Conservation (phyloP, 768 basidiomycete species). For the Cubamyces sp. region DNA sequence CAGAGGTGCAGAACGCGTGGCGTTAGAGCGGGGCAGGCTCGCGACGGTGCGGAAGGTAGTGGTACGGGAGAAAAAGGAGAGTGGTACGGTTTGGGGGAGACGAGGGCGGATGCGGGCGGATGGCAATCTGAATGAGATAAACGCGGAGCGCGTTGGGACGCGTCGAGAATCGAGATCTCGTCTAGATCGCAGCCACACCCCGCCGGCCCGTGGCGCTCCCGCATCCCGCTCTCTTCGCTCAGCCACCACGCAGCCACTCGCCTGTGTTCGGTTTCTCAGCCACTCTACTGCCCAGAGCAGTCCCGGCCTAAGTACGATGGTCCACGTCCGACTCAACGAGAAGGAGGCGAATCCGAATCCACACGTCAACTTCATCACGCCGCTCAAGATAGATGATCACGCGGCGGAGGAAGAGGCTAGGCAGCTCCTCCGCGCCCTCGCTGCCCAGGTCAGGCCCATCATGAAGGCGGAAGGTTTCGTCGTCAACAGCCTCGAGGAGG, state of each 20-base stretch:
- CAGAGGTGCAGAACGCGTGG: not conserved
- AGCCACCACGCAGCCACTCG: not conserved
- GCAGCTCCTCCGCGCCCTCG: constrained; percentile 76
- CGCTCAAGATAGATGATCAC: constrained; percentile 48
- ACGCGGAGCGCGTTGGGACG: constrained; percentile 3
- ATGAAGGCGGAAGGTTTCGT: constrained; percentile 81
- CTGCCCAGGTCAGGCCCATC: constrained; percentile 80
- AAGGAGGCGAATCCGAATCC: constrained; percentile 74
- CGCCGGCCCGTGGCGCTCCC: constrained; percentile 5
- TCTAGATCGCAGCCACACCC: not conserved
- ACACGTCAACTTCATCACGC: constrained; percentile 74
- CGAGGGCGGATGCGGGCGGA: constrained; percentile 5
- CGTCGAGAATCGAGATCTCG: constrained; percentile 10
- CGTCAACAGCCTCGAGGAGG: constrained; percentile 85
- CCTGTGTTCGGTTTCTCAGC: no score
- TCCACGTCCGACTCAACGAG: constrained; percentile 74
- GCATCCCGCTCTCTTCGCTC: not conserved
- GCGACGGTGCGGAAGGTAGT: not conserved
- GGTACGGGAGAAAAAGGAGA: not conserved
- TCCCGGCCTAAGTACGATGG: constrained; percentile 48
- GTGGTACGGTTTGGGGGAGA: constrained; percentile 7
- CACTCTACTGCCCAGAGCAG: not conserved
- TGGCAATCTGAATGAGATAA: constrained; percentile 5
- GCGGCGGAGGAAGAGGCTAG: constrained; percentile 63
- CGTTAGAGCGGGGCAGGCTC: not conserved